A percentile compares a stretch with the other conserved stretches of the same genome.
Evolutionary conservation across 208 protist species (phyloP).

Genomic region (Crithidia sp.): DNA sequence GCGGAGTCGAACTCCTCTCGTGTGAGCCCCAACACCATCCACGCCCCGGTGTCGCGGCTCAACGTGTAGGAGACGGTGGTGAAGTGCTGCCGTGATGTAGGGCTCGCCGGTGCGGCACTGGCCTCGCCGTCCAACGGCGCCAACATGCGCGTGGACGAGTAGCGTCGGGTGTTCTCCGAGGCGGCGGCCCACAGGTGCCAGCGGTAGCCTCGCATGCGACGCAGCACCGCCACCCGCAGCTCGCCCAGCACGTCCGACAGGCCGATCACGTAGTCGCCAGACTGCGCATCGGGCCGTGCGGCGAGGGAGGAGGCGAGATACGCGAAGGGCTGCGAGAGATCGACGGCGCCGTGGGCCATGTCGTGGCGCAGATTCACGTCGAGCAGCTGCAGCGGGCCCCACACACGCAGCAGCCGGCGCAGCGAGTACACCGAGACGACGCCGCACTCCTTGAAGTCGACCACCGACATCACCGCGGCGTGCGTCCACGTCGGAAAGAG

Average conservation of each 20-base stretch:
- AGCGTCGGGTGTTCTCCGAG: slow-evolving; percentile 8
- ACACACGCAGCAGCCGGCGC: slow-evolving; percentile 75
- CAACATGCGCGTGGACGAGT: slow-evolving; percentile 2
- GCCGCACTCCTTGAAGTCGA: slow-evolving; percentile 76
- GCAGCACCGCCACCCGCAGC: slow-evolving; percentile 60
- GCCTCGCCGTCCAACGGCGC: background rate
- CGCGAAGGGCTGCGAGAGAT: slow-evolving; percentile 57
- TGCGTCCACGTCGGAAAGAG: slow-evolving; percentile 65
- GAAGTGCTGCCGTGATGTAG: slow-evolving; percentile 14
- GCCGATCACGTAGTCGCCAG: slow-evolving; percentile 76
- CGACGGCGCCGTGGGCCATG: slow-evolving; percentile 54
- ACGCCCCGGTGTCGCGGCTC: slow-evolving; percentile 73
- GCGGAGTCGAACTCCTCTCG: slow-evolving; percentile 74
- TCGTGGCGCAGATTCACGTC: slow-evolving; percentile 74
- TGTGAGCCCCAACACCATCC: slow-evolving; percentile 71
- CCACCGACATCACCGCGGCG: slow-evolving; percentile 51
- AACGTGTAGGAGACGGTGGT: slow-evolving; percentile 55
- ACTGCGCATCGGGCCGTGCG: slow-evolving; percentile 46
- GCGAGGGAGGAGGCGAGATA: slow-evolving; percentile 60
- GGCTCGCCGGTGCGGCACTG: background rate
- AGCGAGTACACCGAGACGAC: slow-evolving; percentile 82
- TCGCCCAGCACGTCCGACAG: slow-evolving; percentile 68
- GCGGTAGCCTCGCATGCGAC: slow-evolving; percentile 14
- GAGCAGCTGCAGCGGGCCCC: slow-evolving; percentile 84
- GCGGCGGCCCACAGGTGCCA: slow-evolving; percentile 24